These are phyloP conservation scores for Nemophila menziesii DNA, from an alignment of 257 asterid species.

Conservation along the genomic window DNA sequence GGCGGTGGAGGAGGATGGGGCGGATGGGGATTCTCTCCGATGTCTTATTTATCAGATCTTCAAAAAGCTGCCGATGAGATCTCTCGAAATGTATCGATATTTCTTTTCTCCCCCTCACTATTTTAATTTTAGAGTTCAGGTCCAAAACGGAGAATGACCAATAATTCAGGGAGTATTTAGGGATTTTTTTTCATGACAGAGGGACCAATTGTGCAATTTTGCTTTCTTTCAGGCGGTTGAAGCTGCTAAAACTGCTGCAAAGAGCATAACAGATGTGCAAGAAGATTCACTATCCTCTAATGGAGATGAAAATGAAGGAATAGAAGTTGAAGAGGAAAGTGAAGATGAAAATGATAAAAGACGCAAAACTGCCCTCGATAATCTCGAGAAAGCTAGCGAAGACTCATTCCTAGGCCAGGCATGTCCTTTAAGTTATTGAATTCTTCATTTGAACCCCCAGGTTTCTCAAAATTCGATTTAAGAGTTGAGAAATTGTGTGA, in stretches of 20 bases:
- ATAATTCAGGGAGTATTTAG: too few species aligned
- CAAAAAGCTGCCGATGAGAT: conserved; percentile 90
- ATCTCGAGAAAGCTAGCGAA: conserved; percentile 82
- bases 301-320: conserved; percentile 31
- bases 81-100: conserved; percentile 57
- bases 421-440: conserved; percentile 11
- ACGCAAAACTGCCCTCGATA: conserved; percentile 60
- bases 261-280: conserved; percentile 29
- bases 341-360: conserved; percentile 58
- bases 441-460: too few species aligned
- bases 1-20: conserved; percentile 66
- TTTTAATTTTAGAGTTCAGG: too few species aligned
- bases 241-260: conserved; percentile 59
- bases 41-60: conserved; percentile 70
- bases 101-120: too few species aligned
- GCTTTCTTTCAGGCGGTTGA: conserved; percentile 56
- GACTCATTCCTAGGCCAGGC: conserved; percentile 89
- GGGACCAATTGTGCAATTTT: too few species aligned
- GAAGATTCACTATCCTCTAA: conserved; percentile 66
- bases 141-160: too few species aligned
- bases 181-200: too few species aligned
- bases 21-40: conserved; percentile 70
- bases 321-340: conserved; percentile 48
- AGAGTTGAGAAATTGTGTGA: too few species aligned
- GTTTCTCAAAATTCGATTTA: too few species aligned